Conservation (phyloP, 148 eudicot genomes). For the Rhododendron molle region DNA sequence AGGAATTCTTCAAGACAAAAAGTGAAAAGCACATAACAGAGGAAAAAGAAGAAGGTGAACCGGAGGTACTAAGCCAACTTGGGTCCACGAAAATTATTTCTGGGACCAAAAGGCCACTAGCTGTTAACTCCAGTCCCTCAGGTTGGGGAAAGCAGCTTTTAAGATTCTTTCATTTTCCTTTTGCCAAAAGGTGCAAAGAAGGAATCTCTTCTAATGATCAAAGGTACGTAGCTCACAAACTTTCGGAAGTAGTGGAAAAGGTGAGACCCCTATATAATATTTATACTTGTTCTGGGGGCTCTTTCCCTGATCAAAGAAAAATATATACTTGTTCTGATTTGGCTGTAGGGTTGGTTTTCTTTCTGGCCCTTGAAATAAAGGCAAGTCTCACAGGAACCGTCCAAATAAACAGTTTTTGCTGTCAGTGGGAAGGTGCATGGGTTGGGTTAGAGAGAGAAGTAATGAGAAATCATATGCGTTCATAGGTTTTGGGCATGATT, state of each 20-base stretch:
- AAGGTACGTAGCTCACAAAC: neutral
- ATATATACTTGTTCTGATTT: neutral
- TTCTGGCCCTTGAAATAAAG: neutral
- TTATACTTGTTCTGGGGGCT: neutral
- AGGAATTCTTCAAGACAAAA: neutral
- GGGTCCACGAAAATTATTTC: neutral
- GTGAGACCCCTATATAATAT: neutral
- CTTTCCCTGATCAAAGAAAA: neutral
- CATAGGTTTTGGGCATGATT: neutral
- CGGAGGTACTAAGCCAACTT: neutral
- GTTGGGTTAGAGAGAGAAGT: no score
- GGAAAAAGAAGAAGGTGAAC: neutral
- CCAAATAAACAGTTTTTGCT: neutral
- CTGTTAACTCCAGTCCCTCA: neutral
- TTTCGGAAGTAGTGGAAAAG: neutral
- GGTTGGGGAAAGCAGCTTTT: neutral
- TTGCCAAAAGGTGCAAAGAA: neutral
- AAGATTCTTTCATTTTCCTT: neutral
- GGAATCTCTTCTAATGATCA: neutral
- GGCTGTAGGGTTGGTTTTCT: neutral
- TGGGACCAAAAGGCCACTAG: neutral
- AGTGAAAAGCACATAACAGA: neutral
- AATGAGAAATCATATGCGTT: no score
- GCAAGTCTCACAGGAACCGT: conserved; percentile 1
- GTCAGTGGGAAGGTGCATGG: neutral